These are phyloP conservation scores for Venturia nashicola DNA, from an alignment of 2,329 filamentous ascomycete genomes.

Conservation along the genomic window DNA sequence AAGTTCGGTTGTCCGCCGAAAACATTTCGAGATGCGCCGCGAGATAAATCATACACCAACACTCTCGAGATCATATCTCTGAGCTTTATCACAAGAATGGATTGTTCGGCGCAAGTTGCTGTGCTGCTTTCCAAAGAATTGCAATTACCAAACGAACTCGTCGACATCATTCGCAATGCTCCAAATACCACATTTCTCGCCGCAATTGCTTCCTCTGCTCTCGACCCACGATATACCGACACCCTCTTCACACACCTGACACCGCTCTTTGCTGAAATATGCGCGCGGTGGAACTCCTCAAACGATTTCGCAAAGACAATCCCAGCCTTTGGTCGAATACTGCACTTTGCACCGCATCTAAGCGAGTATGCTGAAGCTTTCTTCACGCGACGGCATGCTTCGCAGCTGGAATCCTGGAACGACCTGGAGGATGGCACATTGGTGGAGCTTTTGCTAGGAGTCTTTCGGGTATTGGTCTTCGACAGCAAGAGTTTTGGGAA, in stretches of 20 bases:
- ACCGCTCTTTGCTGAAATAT: conserved; percentile 66
- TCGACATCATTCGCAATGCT: conserved; percentile 52
- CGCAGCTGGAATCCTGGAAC: conserved; percentile 12
- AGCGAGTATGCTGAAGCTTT: conserved; percentile 53
- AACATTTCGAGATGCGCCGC: neutral
- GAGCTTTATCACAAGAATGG: conserved; percentile 3
- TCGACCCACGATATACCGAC: conserved; percentile 59
- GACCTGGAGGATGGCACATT: conserved; percentile 16
- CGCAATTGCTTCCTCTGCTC: conserved; percentile 54
- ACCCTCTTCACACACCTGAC: conserved; percentile 64
- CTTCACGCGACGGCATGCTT: conserved; percentile 12
- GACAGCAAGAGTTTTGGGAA: conserved; percentile 56
- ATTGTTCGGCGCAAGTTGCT: conserved; percentile 6
- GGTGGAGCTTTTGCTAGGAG: conserved; percentile 47
- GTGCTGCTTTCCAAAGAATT: conserved; percentile 10
- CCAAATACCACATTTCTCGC: conserved; percentile 57
- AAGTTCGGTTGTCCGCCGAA: neutral
- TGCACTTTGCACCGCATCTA: conserved; percentile 74
- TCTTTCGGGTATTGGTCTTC: conserved; percentile 70
- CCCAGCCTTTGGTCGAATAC: conserved; percentile 62
- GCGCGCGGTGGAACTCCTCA: conserved; percentile 59
- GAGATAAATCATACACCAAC: neutral
- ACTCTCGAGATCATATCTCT: neutral
- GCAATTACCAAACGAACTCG: conserved; percentile 57
- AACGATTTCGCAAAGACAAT: conserved; percentile 34